Conservation (phyloP, 1,139 yeast genomes). For the Diutina scorzettiae region DNA sequence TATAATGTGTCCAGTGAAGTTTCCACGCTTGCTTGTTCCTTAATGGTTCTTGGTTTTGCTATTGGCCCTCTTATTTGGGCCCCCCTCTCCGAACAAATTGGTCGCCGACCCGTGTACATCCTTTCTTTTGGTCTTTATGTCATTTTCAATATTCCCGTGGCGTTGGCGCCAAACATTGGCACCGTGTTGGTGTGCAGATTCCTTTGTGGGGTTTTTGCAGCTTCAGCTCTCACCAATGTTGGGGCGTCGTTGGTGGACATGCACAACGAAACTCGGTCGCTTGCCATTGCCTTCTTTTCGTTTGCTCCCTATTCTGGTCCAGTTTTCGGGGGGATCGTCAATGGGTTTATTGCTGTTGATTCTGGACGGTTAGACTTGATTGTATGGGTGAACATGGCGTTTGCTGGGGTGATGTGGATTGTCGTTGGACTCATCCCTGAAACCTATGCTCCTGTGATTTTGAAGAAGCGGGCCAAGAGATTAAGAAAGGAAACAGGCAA, state of each 20-base stretch:
- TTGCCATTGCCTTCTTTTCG: constrained; percentile 83
- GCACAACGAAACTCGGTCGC: constrained; percentile 69
- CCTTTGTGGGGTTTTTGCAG: constrained; percentile 75
- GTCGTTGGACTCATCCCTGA: constrained; percentile 58
- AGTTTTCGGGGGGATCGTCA: constrained; percentile 79
- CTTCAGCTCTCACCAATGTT: constrained; percentile 75
- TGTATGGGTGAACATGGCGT: constrained; percentile 87
- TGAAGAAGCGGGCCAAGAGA: constrained; percentile 57
- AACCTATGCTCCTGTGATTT: constrained; percentile 81
- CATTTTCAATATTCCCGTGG: constrained; percentile 82
- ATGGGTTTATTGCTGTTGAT: constrained; percentile 71
- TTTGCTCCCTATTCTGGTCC: constrained; percentile 94
- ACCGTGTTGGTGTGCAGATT: constrained; percentile 72
- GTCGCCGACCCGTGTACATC: constrained; percentile 76
- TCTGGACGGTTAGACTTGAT: constrained; percentile 58
- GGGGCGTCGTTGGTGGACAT: constrained; percentile 89
- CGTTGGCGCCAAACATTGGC: constrained; percentile 74
- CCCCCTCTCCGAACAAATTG: constrained; percentile 76
- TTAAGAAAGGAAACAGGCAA: constrained; percentile 76
- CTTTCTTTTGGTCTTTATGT: constrained; percentile 63
- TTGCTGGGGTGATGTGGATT: constrained; percentile 77
- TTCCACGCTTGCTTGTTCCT: constrained; percentile 64
- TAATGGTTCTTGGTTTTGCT: constrained; percentile 83
- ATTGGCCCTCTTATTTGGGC: constrained; percentile 89
- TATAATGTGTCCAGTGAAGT: constrained; percentile 68